These are phyloP conservation scores for Cicer pinnatifidum DNA, from an alignment of 306 rosid genomes.

Conservation along the genomic window DNA sequence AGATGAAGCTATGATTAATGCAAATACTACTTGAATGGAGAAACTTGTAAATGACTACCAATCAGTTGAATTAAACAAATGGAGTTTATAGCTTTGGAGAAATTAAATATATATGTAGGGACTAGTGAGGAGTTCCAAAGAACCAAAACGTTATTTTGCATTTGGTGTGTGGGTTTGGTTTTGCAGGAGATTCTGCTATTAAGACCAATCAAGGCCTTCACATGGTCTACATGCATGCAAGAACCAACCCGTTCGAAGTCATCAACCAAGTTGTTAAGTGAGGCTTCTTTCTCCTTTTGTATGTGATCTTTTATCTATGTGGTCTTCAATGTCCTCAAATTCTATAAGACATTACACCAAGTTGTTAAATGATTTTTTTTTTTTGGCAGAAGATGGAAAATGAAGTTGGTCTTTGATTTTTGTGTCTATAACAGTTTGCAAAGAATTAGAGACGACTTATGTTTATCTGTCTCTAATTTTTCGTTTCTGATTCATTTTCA, in stretches of 20 bases:
- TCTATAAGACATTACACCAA: background rate
- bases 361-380: too few relatives aligned
- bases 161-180: constrained; percentile 70
- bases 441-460: background rate
- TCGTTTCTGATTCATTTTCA: background rate
- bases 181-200: constrained; percentile 85
- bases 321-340: background rate
- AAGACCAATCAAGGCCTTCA: constrained; percentile 86
- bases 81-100: constrained; percentile 64
- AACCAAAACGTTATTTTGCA: constrained; percentile 38
- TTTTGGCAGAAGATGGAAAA: background rate
- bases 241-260: constrained; percentile 93
- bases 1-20: constrained; percentile 61
- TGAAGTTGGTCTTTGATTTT: background rate
- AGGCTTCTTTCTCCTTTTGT: constrained; percentile 36
- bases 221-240: constrained; percentile 88
- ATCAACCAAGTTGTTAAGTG: constrained; percentile 85
- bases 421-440: background rate
- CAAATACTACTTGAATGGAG: constrained; percentile 51
- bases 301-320: background rate
- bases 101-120: constrained; percentile 11
- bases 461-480: background rate
- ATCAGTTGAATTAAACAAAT: constrained; percentile 52
- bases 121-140: constrained; percentile 53
- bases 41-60: constrained; percentile 50